Percentiles rank a stretch among this genome's conserved stretches.
These are phyloP conservation scores for Aspergillus diversus DNA, from an alignment of 495 filamentous ascomycete genomes.

Conservation along the genomic window DNA sequence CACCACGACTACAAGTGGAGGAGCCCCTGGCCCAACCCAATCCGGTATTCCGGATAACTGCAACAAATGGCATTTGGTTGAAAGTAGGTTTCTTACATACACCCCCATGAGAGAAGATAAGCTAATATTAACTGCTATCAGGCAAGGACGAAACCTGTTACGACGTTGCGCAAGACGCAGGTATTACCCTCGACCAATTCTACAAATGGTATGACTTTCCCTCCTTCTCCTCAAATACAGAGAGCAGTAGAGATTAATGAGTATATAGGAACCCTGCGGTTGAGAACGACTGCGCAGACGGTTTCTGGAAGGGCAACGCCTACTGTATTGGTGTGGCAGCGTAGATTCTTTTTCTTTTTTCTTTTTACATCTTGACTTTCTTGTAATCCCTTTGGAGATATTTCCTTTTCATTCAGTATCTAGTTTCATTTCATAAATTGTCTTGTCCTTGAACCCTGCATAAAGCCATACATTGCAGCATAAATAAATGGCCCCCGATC, in stretches of 20 bases:
- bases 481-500: too few relatives aligned
- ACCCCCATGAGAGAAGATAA: not conserved
- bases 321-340: constrained; percentile 16
- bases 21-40: constrained; percentile 23
- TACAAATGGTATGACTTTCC: constrained; percentile 21
- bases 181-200: constrained; percentile 33
- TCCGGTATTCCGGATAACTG: constrained; percentile 24
- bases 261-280: constrained; percentile 16
- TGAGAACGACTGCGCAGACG: constrained; percentile 12
- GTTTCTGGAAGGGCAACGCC: constrained; percentile 17
- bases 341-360: constrained; percentile 7
- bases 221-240: not conserved
- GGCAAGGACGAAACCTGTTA: constrained; percentile 9
- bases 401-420: too few relatives aligned
- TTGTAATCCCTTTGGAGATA: too few relatives aligned
- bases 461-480: too few relatives aligned
- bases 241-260: not conserved
- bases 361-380: not conserved
- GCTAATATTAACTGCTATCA: not conserved
- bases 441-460: too few relatives aligned
- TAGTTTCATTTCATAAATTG: too few relatives aligned
- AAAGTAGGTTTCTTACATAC: constrained; percentile 5
- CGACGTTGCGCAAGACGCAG: constrained; percentile 13
- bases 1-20: constrained; percentile 12
- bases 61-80: constrained; percentile 25